A percentile compares a stretch with the other conserved stretches of the same genome.
These are phyloP conservation scores for Beauveria pseudobassiana DNA, from an alignment of 2,329 filamentous ascomycete genomes.

Conservation along the genomic window DNA sequence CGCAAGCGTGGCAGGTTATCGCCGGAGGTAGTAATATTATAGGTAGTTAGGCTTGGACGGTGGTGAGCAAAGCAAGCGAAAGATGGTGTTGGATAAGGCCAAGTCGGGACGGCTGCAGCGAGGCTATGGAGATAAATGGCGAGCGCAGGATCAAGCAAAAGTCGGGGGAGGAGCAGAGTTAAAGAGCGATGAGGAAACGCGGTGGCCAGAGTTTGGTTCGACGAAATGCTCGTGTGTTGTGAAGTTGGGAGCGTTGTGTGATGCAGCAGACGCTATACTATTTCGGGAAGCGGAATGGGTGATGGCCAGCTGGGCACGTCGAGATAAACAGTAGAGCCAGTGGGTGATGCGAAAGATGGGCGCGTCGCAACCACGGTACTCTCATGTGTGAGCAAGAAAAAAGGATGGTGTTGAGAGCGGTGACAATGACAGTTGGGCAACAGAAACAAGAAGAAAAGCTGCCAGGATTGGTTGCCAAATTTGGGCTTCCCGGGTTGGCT, in stretches of 20 bases:
- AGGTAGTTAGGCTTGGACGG: not conserved
- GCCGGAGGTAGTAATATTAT: not conserved
- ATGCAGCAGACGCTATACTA: constrained; percentile 1
- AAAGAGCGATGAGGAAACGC: not conserved
- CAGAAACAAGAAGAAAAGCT: not conserved
- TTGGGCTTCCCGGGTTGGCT: not conserved
- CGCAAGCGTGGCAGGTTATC: not conserved
- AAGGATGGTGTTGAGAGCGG: not conserved
- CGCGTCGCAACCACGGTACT: not conserved
- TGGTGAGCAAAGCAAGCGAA: not conserved
- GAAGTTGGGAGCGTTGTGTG: not conserved
- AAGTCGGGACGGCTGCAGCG: not conserved
- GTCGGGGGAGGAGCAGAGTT: not conserved
- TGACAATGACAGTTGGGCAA: not conserved
- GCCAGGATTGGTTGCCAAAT: not conserved
- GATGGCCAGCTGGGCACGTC: not conserved
- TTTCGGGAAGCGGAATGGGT: not conserved
- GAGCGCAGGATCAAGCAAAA: not conserved
- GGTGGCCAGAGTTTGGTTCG: not conserved
- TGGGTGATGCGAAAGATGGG: not conserved
- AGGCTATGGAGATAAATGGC: not conserved
- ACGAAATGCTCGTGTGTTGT: constrained; percentile 4
- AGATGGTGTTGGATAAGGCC: not conserved
- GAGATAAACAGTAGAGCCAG: not conserved
- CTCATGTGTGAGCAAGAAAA: not conserved